Evolutionary conservation across 805 yeast species (phyloP), one percentile per base, ranked within the genome.

Genomic region (Maudiozyma turicensis): DNA sequence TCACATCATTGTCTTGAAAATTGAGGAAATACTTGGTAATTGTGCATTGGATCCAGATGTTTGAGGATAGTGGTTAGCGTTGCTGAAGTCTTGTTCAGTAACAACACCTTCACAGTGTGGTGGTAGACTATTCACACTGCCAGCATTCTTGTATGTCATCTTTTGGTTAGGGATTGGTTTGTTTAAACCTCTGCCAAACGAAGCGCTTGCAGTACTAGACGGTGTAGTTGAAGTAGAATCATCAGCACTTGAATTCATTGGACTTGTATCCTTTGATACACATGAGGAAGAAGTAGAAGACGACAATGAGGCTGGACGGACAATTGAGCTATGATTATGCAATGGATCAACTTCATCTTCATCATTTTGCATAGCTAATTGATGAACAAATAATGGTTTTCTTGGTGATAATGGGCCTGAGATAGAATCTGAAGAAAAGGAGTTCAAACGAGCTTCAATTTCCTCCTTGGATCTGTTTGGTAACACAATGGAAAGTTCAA

Each of bases 391-490:
- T 11, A 32, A 26, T 1, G 44, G 40, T 20, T 31, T 40, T 13
- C 45, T 35, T 5, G 48, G 33, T 5, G 45, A 44, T 9, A 42
- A 13, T 11, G 32, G 38, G 8, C n/a, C 11, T 5, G 33, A 20
- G 11, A 10, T 5, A n/a, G 20, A 20, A 40, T n/a, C 43, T 41
- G 32, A 46, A 10, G 43, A 55, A 39, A 80, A 60, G 46, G 72
- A 66, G 45, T 72, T 77, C 26, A 84, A 76, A 52, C 93, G 72
- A 38, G 75, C 65, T 72, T 77, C 73, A 41, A 88, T 88, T 56
- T 86, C 93, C n/a, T 72, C 72, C 60, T 84, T 89, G 0, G 93
- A 73, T 54, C 87, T 76, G 50, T 75, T 76, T 13, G 93, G 91
- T 41, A 88, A 69, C 47, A 88, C 66, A 34, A 87, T 81, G 13